A percentile compares a stretch with the other conserved stretches of the same genome.
Evolutionary conservation across 306 rosid genomes (phyloP).

Genomic region (Gastrolobium bilobum): DNA sequence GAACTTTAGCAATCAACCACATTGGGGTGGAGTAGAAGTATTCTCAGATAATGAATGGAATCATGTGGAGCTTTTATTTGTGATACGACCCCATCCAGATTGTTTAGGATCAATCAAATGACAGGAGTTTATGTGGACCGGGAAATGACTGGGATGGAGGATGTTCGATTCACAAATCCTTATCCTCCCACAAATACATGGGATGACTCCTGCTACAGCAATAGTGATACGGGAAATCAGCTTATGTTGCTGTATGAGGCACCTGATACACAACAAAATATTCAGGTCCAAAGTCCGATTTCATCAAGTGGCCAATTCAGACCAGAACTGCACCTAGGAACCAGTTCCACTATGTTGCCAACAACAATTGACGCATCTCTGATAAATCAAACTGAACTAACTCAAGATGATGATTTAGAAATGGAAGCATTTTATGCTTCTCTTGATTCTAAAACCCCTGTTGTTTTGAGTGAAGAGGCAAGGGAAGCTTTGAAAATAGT

Average conservation of each 20-base stretch:
- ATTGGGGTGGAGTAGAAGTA: no score
- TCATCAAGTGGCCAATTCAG: background rate
- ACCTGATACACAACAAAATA: background rate
- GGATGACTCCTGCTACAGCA: no score
- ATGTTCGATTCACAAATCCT: constrained; percentile 13
- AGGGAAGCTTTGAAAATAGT: constrained; percentile 12
- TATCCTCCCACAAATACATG: background rate
- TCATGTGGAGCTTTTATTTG: background rate
- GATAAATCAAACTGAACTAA: background rate
- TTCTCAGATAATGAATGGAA: constrained; percentile 9
- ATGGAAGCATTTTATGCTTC: constrained; percentile 36
- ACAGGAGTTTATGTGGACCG: constrained; percentile 4
- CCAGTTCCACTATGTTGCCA: background rate
- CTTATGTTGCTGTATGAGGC: background rate
- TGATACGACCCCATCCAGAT: background rate
- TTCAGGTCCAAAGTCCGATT: background rate
- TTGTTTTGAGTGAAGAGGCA: background rate
- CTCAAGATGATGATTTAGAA: constrained; percentile 10
- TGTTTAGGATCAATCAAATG: background rate
- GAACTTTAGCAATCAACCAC: no score
- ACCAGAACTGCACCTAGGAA: background rate
- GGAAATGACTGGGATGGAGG: background rate
- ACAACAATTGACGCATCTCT: background rate
- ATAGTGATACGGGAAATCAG: no score
- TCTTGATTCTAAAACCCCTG: background rate